Base-by-base conservation (phyloP, 495 filamentous ascomycete genomes). In the Usnea hakonensis region DNA sequence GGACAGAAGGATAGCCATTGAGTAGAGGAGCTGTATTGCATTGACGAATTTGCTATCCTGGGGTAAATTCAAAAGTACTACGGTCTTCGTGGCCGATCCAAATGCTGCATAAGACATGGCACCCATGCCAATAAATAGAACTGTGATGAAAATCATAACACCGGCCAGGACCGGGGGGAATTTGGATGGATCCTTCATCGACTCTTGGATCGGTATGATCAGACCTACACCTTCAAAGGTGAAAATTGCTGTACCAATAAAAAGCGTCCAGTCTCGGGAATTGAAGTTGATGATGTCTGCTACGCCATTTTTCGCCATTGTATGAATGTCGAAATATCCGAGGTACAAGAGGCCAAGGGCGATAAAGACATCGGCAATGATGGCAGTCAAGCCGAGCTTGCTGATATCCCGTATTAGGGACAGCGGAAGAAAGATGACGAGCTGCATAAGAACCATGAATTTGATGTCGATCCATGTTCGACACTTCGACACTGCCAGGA, bases 151-250 rank as follows among this genome's bases (percentile, higher is more conserved):
- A 64, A 97, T 81, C 94, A 97, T 97, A 60, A 97, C 90, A 59
- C 80, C 81, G 37, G 83, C 90, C 57, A 98, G 83, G 38, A 98
- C 90, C 59, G 79, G 81, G 28, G 92, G 90, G 70, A 98, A 97
- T 68, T 95, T 90, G 57, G 85, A 79, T 2, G 90, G 94, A 54
- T 89, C 78, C 69, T 84, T 87, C 94, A 98, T 98, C 3, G 91
- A 94, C 70, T 94, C 90, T 74, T 98, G 95, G 61, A 98, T 97
- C 4, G 94, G 94, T 61, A 98, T 96, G 74, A 98, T 96, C n/a
- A 98, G 82, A 23, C 94, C 94, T 65, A 98, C 91, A 23, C 94
- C 94, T 70, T 98, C 94, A 66, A 96, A 98, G 7, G 94, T 98
- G 78, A 98, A 98, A 67, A 98, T 97, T 23, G 94, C 95, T 10